Percentiles rank a stretch among this genome's conserved stretches.
Evolutionary conservation across 768 basidiomycete genomes (phyloP).

Genomic region (Trametopsis cervina): DNA sequence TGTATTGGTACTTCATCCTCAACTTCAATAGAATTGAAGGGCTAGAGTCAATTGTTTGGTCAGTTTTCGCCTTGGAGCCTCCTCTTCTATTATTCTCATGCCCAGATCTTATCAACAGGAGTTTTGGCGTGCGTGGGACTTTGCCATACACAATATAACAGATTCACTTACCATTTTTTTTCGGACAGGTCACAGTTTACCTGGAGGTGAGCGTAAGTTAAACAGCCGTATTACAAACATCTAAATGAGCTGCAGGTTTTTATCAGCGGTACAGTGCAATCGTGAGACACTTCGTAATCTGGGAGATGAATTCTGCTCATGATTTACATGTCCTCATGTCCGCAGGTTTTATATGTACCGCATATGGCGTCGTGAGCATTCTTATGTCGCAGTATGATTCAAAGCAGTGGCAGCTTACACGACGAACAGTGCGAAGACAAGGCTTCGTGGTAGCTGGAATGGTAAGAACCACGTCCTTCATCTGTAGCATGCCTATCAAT

Average conservation of each 20-base stretch:
- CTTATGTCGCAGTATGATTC: neutral
- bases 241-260: neutral
- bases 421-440: neutral
- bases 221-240: neutral
- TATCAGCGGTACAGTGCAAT: neutral
- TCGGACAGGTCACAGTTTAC: neutral
- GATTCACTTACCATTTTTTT: no score
- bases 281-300: neutral
- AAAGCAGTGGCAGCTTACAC: no score
- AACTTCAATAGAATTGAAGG: constrained; percentile 7
- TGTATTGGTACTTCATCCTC: constrained; percentile 10
- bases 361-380: neutral
- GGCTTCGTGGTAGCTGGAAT: neutral
- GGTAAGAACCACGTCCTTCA: neutral
- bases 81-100: neutral
- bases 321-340: neutral
- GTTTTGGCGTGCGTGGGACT: neutral
- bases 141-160: no score
- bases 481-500: no score
- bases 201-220: constrained; percentile 1
- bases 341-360: neutral
- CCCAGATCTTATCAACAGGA: neutral
- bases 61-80: neutral
- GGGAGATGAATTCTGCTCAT: neutral
- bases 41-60: constrained; percentile 6